Evolutionary conservation across 2,329 filamentous ascomycete species (phyloP).

Genomic region (Sarocladiaceae sp.): DNA sequence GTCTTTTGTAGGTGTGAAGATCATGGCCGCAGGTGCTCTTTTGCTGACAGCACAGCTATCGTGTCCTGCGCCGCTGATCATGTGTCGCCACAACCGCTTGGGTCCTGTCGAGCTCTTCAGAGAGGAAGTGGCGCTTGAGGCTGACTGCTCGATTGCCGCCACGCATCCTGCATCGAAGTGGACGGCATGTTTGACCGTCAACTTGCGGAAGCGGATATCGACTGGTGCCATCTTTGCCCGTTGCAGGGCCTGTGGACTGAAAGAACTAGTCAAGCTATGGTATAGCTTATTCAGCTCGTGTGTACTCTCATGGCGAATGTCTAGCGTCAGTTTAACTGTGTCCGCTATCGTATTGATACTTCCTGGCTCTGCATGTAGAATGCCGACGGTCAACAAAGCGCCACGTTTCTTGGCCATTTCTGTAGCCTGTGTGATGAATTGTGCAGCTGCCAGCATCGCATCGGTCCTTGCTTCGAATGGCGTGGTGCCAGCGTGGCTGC

Average conservation of each 20-base stretch:
- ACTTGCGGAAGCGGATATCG: conserved; percentile 52
- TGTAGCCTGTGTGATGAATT: conserved; percentile 26
- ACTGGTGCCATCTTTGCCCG: conserved; percentile 26
- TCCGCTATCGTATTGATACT: conserved; percentile 69
- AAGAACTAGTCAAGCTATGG: too few species aligned
- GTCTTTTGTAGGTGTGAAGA: conserved; percentile 29
- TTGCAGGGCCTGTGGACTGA: too few species aligned
- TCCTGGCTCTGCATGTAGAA: conserved; percentile 40
- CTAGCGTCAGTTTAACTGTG: conserved; percentile 58
- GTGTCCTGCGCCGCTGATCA: conserved; percentile 32
- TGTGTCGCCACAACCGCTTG: conserved; percentile 16
- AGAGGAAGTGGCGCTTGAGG: conserved; percentile 32
- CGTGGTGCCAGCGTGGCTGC: conserved; percentile 25
- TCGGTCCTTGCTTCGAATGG: conserved; percentile 27
- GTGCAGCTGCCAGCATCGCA: conserved; percentile 25
- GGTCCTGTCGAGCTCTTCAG: conserved; percentile 42
- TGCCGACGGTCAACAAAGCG: conserved; percentile 25
- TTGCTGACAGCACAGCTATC: conserved; percentile 30
- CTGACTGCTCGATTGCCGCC: conserved; percentile 52
- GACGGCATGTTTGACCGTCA: conserved; percentile 53
- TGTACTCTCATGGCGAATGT: conserved; percentile 56
- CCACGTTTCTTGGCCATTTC: conserved; percentile 18
- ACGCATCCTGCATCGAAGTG: conserved; percentile 63
- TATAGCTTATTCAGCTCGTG: conserved; percentile 42
- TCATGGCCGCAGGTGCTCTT: conserved; percentile 30